These are phyloP conservation scores for Penicillium soppii DNA, from an alignment of 495 filamentous ascomycete genomes.

Conservation along the genomic window DNA sequence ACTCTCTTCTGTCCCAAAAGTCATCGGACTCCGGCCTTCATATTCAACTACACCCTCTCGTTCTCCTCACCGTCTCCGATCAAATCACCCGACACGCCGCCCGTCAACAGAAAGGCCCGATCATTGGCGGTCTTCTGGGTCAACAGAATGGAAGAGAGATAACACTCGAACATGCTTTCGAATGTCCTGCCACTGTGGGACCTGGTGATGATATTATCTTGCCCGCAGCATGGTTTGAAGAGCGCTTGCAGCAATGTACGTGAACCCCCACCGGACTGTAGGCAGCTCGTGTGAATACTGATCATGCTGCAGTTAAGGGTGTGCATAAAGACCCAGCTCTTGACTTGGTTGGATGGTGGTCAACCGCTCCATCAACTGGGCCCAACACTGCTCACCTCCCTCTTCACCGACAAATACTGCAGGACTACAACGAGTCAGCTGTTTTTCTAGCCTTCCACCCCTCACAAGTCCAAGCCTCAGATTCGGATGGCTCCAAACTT, in stretches of 20 bases:
- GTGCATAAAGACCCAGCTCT: constrained; percentile 81
- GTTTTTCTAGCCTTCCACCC: constrained; percentile 85
- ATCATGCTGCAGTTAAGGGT: constrained; percentile 63
- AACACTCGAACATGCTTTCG: constrained; percentile 90
- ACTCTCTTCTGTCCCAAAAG: constrained; percentile 60
- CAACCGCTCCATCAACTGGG: constrained; percentile 70
- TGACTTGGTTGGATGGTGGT: constrained; percentile 95
- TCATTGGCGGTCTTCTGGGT: constrained; percentile 84
- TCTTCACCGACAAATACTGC: constrained; percentile 73
- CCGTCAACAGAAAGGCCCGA: constrained; percentile 67
- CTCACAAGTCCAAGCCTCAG: constrained; percentile 47
- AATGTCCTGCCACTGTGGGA: constrained; percentile 56
- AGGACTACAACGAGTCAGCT: constrained; percentile 77
- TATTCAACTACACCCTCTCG: constrained; percentile 87
- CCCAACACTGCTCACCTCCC: constrained; percentile 65
- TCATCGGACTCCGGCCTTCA: constrained; percentile 76
- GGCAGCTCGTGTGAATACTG: not conserved
- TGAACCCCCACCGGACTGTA: constrained; percentile 10
- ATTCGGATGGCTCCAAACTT: constrained; percentile 67
- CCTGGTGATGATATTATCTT: constrained; percentile 53
- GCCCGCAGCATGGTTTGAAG: constrained; percentile 70
- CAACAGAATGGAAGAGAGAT: constrained; percentile 88
- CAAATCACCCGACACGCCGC: constrained; percentile 89
- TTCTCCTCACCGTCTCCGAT: constrained; percentile 94
- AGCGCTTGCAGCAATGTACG: constrained; percentile 82